Evolutionary conservation across 73 alveolate species (phyloP), one percentile per base, ranked within the genome.

Genomic region (Uronychia binucleata): DNA sequence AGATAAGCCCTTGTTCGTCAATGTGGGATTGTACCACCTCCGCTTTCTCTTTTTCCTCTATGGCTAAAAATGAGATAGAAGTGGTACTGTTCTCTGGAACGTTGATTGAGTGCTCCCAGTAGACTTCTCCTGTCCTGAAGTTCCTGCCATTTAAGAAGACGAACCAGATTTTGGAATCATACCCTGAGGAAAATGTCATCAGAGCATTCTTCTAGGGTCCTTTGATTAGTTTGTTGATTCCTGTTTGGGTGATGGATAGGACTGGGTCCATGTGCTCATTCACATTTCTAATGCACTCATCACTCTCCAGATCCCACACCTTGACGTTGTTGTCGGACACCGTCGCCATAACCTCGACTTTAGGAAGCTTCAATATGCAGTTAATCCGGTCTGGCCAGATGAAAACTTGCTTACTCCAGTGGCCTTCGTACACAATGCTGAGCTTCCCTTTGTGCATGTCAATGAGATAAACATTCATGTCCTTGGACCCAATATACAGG

Each of bases 361-460:
- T 75, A 25, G 90, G 87, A 28, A 90, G 46, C 1, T 88, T 85
- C 29, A 79, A 75, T 30, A 90, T 85, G 0, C 74, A 25, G 31
- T 83, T 85, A 0, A 90, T 91, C 31, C 79, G 67, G 67, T 46
- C 67, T 46, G 67, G 19, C n/a, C 5, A 46, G 5, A 46, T 11
- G 19, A 11, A n/a, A n/a, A 11, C n/a, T 46, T 19, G 67, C 67
- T 46, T 88, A 83, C 88, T 90, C 95, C 95, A 90, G 58, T 90
- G 95, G 1, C 95, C 95, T 80, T 90, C 95, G 33, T 90, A 90
- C 75, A 90, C 95, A 27, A 90, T 91, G 28, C 92, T 85, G 30
- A 90, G 90, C 57, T 90, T 90, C 35, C 95, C 95, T 84, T 87
- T 84, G 1, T 82, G 82, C 14, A 90, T 75, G 33, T 90, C 92